Base-by-base conservation (phyloP, 345 rosid species). In the Linum lewisii region DNA sequence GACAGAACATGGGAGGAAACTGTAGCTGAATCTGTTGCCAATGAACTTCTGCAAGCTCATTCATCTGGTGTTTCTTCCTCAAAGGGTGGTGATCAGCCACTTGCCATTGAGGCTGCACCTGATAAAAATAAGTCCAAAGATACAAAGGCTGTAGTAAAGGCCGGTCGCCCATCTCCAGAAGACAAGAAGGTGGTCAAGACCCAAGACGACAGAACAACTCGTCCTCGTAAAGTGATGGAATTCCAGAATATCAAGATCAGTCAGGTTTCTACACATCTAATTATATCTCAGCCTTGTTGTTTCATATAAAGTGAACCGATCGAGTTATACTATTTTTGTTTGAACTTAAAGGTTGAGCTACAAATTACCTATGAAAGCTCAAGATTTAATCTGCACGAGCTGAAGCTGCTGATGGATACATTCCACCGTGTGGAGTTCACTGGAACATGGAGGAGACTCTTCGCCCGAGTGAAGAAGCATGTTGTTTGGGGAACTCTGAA, bases 401-500 rank as follows among this genome's bases (percentile, higher is more conserved):
- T 93, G 44, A 89, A 93, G 76, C 65, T 93, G 72, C 78, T 89
- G 71, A 93, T 93, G 95, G 99, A 93, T 80, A 87, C 97, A 23
- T 89, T 85, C 74, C 88, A 87, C 65, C 87, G 87, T 3, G 79
- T 58, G 26, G 96, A 85, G 80, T 87, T 93, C 69, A 84, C 86
- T 54, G 97, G 97, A 59, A 89, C 95, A 19, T 89, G 99, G 99
- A 89, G 97, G 73, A 84, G 87, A 70, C 79, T 93, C 15, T 90
- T 90, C 74, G 87, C 99, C 26, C 84, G 97, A 59, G 99, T 93
- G 34, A 93, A 93, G 81, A 93, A 93, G 75, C 97, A 89, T 72
- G 89, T 93, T 15, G 89, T 89, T 50, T 93, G 99, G 99, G 99
- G 97, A 58, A 96, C 92, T 62, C 65, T 93, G 36, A 93, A 93